These are phyloP conservation scores for Trifolium dubium DNA, from an alignment of 306 rosid genomes.

Conservation along the genomic window DNA sequence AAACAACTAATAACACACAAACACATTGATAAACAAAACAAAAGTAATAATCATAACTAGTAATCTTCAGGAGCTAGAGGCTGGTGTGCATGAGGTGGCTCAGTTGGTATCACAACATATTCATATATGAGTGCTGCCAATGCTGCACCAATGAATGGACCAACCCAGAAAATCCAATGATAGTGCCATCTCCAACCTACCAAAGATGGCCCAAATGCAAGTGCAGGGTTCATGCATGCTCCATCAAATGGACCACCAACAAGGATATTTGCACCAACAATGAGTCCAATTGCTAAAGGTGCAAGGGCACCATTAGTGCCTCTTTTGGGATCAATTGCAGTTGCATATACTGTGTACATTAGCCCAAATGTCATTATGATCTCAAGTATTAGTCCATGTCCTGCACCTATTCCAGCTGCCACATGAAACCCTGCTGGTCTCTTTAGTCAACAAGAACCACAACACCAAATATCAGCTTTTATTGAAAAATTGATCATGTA, in stretches of 20 bases:
- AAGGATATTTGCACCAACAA: conserved; percentile 84
- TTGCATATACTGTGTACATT: conserved; percentile 79
- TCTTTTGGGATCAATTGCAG: conserved; percentile 92
- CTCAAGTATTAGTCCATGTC: conserved; percentile 70
- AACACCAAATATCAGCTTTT: conserved; percentile 19
- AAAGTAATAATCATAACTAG: conserved; percentile 36
- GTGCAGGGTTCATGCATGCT: conserved; percentile 93
- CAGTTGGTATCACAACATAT: conserved; percentile 75
- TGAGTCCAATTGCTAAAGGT: conserved; percentile 81
- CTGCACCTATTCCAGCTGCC: conserved; percentile 55
- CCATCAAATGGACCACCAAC: conserved; percentile 95
- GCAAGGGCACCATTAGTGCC: conserved; percentile 68
- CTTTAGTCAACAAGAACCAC: conserved; percentile 40
- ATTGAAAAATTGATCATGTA: not conserved
- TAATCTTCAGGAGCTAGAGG: conserved; percentile 95
- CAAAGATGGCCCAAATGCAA: conserved; percentile 91
- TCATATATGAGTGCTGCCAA: conserved; percentile 80
- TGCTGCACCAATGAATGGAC: conserved; percentile 87
- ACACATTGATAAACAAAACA: conserved; percentile 23
- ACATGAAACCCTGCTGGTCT: conserved; percentile 74
- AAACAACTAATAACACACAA: not conserved
- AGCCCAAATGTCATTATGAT: conserved; percentile 79
- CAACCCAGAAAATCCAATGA: conserved; percentile 97
- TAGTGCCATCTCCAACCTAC: conserved; percentile 91
- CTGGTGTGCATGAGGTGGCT: conserved; percentile 75